Evolutionary conservation across 768 basidiomycete genomes (phyloP), one percentile per base, ranked within the genome.

Genomic region (Termitomyces sp.): DNA sequence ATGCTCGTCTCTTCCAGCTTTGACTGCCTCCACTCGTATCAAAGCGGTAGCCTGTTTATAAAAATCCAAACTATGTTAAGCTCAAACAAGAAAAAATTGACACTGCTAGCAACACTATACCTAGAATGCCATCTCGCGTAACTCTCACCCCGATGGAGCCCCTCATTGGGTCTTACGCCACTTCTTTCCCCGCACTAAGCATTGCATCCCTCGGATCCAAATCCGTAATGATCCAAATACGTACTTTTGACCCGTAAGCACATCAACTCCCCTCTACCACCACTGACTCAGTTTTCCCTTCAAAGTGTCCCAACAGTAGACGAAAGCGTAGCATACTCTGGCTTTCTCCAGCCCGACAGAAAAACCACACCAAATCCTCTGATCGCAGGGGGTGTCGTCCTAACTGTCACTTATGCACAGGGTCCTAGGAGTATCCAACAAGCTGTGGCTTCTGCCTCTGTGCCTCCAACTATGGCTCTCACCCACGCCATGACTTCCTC

Each of bases 221-320:
- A 30, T 53, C 60, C 2, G n/a, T 61, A 2, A 61, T 54, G 56
- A 57, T 61, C 18, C 60, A 61, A 48, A 55, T 61, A 15, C 55
- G 55, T 15, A 61, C 54, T n/a, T 41, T 37, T 20, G 49, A 46
- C 11, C 34, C 20, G 60, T 57, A 34, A 47, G 60, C 39, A 9
- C 15, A 20, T n/a, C 9, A 3, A 22, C 20, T 4, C 2, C n/a
- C 34, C 5, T 9, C 13, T 9, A 36, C 22, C 13, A 36, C 20
- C 22, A 24, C 15, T 11, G 22, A 24, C 50, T 24, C 8, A 51
- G 4, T 22, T 4, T 50, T 33, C 4, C 16, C 3, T 49, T 31
- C 11, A 3, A 41, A 54, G 52, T 30, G n/a, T 20, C 1, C 53
- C 39, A 20, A 6, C 39, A n/a, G 15, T 53, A 15, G 52, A 8